Base-by-base conservation (phyloP, 1,284 basidiomycete genomes). In the Apiotrichum sp. region DNA sequence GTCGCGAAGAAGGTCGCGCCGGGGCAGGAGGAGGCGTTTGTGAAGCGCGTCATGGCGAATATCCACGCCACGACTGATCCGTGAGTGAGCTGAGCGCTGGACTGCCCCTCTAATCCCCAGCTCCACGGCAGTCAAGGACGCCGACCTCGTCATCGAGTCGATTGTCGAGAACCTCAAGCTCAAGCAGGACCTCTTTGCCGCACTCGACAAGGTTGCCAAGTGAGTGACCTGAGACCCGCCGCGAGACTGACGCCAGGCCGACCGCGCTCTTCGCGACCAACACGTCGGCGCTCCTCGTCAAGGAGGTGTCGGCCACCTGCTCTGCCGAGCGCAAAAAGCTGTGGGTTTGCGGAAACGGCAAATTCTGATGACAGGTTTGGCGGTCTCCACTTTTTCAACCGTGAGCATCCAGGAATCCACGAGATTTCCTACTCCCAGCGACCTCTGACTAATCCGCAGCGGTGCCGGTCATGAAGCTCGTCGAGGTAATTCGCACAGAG, bases 101-200 rank as follows among this genome's bases (percentile, higher is more conserved):
- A 41, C 6, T 6, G 32, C 10, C 31, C 33, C 11, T 41, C 31
- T 35, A 49, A 31, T 32, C n/a, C 11, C 2, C 44, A 75, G 73
- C 6, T 69, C 60, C 7, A 70, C 75, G 46, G 80, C 79, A 1
- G 80, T 80, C 35, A 62, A 76, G 41, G 58, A 75, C 2, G 74
- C 80, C 4, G 81, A 83, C 64, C 68, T 82, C 40, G 80, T 83
- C 47, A 75, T 83, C 47, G 82, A 83, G 67, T 81, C 82, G 1
- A 82, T 83, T 56, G 79, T 83, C 56, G 82, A 83, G 65, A 79
- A 79, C 59, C 66, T 83, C 45, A 74, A 78, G 59, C 75, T 80
- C 58, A 83, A 83, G 72, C 76, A 79, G 52, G 78, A 81, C 47
- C 70, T 83, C 33, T 83, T 83, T 57, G 72, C 71, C 6, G 75